Base-by-base conservation (phyloP, 495 filamentous ascomycete species). In the Aspergillus mulundensis region DNA sequence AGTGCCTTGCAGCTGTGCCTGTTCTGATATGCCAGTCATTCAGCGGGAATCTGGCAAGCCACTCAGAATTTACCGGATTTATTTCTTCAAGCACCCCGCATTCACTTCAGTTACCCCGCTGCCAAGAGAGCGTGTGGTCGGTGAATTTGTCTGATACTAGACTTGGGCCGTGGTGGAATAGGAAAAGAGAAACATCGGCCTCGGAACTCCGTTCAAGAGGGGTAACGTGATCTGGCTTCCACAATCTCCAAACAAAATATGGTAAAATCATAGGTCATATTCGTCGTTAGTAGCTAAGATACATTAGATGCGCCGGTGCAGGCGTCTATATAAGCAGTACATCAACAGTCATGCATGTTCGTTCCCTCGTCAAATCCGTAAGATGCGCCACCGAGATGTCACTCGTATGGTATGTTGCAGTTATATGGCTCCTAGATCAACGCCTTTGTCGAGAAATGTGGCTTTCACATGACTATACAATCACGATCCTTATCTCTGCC, bases 401-500 rank as follows among this genome's bases (percentile, higher is more conserved):
- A 25, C 24, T 18, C 41, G 12, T 14, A 50, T 34, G 7, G 16
- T 7, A 23, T 38, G 19, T 36, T 21, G n/a, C 25, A 7, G 8
- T 24, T 49, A 24, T 32, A 11, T 43, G 25, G 6, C 40, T 45
- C 36, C 19, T 25, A 3, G 2, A 47, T 20, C 51, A 42, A 48
- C 20, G 45, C 41, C 16, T n/a, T n/a, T n/a, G n/a, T n/a, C n/a
- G n/a, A n/a, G n/a, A 38, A 18, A 28, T 12, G 30, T 53, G 44
- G 42, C 15, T 54, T 72, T 34, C 64, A 78, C 75, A 78, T 78
- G 56, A 78, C 61, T 39, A 77, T 61, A 57, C 75, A 78, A 38
- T 76, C 74, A 58, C 74, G 74, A 43, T 64, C 70, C 36, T 66
- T 58, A 41, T 70, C 67, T 39, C 53, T 60, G 15, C 38, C 19